These are phyloP conservation scores for Pseudoperonospora humuli DNA, from an alignment of 352 stramenopile species.

Conservation along the genomic window DNA sequence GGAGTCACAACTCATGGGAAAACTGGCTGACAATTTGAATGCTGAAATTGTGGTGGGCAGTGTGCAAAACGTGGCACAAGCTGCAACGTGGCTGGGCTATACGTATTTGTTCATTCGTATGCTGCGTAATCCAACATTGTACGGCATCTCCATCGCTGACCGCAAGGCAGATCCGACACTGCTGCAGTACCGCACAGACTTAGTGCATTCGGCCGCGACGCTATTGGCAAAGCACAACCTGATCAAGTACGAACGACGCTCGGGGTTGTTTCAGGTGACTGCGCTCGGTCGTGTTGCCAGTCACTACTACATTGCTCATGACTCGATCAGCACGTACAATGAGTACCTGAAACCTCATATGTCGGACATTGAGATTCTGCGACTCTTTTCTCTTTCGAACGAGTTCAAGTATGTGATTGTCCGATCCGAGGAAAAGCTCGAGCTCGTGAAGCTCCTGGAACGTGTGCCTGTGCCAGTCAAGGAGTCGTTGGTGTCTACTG, in stretches of 20 bases:
- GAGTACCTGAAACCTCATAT: constrained; percentile 98
- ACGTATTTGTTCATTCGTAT: constrained; percentile 99
- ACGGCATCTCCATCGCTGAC: constrained; percentile 89
- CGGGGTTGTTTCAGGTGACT: constrained; percentile 94
- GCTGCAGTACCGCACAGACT: constrained; percentile 91
- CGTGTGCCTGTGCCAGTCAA: constrained; percentile 99
- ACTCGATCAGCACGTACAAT: constrained; percentile 98
- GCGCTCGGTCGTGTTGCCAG: constrained; percentile 95
- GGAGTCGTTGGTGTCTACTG: constrained; percentile 74
- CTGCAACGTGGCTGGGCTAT: constrained; percentile 98
- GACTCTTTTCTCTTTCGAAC: constrained; percentile 97
- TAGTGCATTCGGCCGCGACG: constrained; percentile 94
- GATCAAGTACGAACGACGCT: constrained; percentile 96
- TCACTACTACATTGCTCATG: constrained; percentile 99
- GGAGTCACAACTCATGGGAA: constrained; percentile 97
- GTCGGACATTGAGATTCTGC: constrained; percentile 99
- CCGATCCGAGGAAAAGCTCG: constrained; percentile 97
- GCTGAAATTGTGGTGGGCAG: constrained; percentile 97
- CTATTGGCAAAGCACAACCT: constrained; percentile 96
- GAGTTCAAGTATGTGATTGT: constrained; percentile 99
- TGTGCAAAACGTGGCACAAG: constrained; percentile 92
- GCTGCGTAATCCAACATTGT: constrained; percentile 95
- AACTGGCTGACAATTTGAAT: constrained; percentile 97
- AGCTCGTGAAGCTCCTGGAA: constrained; percentile 95
- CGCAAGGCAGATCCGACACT: constrained; percentile 90